Base-by-base conservation (phyloP, 192 early-diverging fungal genomes). In the Coemansia sp. region DNA sequence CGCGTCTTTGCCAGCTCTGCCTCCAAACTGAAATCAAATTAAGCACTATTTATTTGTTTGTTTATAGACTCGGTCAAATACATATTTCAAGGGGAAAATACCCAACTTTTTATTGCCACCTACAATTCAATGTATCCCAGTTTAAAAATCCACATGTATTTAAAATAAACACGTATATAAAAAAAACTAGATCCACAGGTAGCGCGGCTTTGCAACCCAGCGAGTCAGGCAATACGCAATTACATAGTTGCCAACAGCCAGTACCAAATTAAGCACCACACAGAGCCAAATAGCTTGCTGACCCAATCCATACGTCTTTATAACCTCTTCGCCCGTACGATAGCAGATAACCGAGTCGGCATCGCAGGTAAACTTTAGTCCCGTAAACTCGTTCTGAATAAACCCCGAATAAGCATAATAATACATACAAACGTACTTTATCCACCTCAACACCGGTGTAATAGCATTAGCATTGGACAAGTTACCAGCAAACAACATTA, bases 401-500 rank as follows among this genome's bases (percentile, higher is more conserved):
- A 55, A 28, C 1, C 25, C 61, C 19, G 47, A 39, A 34, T 55
- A 64, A 1, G 32, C 23, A 23, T 64, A 64, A 24, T 49, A 43
- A 3, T 46, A 44, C 32, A 28, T 28, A 15, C 47, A 50, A 3
- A 64, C 13, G 42, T 46, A 64, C 30, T 35, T 47, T 3, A 64
- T 49, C 61, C 61, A 64, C 3, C 47, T 27, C 22, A 55, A 32
- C 18, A 55, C 61, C 3, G 61, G 61, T 14, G 61, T 64, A 5
- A 64, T 46, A 7, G 24, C 42, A 17, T 48, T 25, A 24, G 48
- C 15, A 28, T 56, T 56, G 3, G 41, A 46, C 46, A 64, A 23
- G 18, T 64, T 55, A 5, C 53, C 61, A 10, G 41, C 53, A 34
- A 45, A 64, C 5, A 64, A 28, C 4, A 50, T 44, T 7, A 64